Base-by-base conservation (phyloP, 2,329 filamentous ascomycete species). In the Penicillium hordei region DNA sequence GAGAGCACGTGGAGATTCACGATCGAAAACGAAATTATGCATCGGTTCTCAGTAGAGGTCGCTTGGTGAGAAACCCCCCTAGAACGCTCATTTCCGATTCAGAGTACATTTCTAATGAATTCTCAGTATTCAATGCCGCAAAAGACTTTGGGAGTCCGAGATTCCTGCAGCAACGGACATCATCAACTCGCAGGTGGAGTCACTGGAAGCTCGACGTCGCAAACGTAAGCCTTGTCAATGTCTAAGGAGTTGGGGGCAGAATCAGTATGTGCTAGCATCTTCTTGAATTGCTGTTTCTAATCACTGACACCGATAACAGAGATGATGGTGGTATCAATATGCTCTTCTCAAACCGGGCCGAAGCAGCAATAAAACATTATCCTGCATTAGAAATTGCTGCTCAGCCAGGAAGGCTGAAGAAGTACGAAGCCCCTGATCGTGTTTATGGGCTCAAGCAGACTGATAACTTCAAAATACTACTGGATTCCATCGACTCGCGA, bases 371-470 rank as follows among this genome's bases (percentile, higher is more conserved):
- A 34, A 44, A 50, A 42, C 58, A 60, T 34, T 43, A 58, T 19
- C 48, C 44, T 10, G 25, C 40, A 17, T 25, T 43, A 25, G 40
- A 25, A 13, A 27, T 43, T 25, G 19, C 40, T 25, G 9, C 40
- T 1, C 40, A 43, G 15, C 40, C 52, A 9, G 29, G 33, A 21
- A 42, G 21, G 15, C 15, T 19, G 52, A 48, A 60, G 29, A 31
- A 40, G 13, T 50, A 43, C 23, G 58, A 60, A 40, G 27, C 44
- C 34, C 60, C 60, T 15, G 60, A 62, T 33, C 48, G 53, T 25
- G 34, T 62, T 17, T 60, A 57, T 52, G 60, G 60, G 21, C 38
- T 62, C 25, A 52, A 40, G 23, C 38, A 57, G 29, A 57, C 60
- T 0, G 48, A 46, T 27, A 57, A 60, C 23, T 62, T 62, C 42